These are phyloP conservation scores for Agaricus sinodeliciosus DNA, from an alignment of 768 basidiomycete species.

Conservation along the genomic window DNA sequence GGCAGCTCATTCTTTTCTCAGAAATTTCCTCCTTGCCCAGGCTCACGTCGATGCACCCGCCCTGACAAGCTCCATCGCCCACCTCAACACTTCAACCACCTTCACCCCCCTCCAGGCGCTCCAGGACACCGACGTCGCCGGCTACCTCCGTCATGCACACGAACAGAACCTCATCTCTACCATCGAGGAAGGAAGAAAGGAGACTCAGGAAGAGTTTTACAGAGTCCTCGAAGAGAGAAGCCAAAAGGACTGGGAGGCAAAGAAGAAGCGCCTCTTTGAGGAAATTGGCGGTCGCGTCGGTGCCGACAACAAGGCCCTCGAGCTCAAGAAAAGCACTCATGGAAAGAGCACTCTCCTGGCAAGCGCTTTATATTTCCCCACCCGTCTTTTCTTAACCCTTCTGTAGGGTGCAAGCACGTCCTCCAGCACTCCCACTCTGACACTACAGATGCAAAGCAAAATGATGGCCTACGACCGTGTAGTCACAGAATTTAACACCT, in stretches of 20 bases:
- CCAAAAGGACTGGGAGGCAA: conserved; percentile 81
- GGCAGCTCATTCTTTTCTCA: conserved; percentile 20
- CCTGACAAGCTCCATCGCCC: conserved; percentile 75
- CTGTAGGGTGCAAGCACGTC: conserved; percentile 18
- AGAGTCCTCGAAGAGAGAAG: conserved; percentile 69
- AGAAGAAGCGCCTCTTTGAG: conserved; percentile 86
- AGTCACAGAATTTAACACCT: conserved; percentile 68
- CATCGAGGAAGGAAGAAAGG: conserved; percentile 82
- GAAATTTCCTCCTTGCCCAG: conserved; percentile 89
- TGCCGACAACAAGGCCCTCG: conserved; percentile 49
- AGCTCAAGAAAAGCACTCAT: conserved; percentile 57
- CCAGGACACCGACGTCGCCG: conserved; percentile 90
- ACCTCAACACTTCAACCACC: conserved; percentile 73
- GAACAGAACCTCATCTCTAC: conserved; percentile 93
- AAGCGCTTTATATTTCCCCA: conserved; percentile 17
- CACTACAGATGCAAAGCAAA: conserved; percentile 80
- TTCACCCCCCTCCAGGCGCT: conserved; percentile 88
- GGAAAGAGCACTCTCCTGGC: conserved; percentile 51
- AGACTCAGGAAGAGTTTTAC: conserved; percentile 84
- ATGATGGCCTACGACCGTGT: conserved; percentile 96
- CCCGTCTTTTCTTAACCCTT: neutral
- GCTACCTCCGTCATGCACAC: conserved; percentile 91
- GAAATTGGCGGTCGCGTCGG: conserved; percentile 70
- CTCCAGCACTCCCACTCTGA: conserved; percentile 43
- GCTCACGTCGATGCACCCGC: conserved; percentile 93